Evolutionary conservation across 805 yeast species (phyloP), one percentile per base, ranked within the genome.

Genomic region (Candida adriatica): DNA sequence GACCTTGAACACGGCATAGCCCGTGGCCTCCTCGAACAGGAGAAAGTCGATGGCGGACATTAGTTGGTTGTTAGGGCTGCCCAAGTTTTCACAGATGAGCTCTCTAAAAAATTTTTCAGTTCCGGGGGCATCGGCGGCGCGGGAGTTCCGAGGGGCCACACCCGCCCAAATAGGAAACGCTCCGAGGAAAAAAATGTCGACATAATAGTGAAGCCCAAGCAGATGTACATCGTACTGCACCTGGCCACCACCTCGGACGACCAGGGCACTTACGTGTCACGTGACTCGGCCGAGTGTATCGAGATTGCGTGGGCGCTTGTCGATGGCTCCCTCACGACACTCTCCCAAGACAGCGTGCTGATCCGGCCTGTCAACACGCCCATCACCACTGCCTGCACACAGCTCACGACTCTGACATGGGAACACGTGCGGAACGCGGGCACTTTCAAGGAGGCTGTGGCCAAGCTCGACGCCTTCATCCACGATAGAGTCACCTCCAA

Each of bases 11-110:
- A 92, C 71, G 46, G 95, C 97, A 61, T 90, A 92, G 48, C 98
- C 98, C 33, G 97, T 87, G 39, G 98, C 95, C 70, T 92, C 97
- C 70, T 92, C 98, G 61, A 82, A 90, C 54, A 92, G 79, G 59
- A 92, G 76, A 66, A 77, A 92, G 64, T 92, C 95, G 62, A 87
- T 58, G 29, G 43, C 38, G 53, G 79, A 86, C 84, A 69, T 67
- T 52, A 51, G 53, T 13, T 16, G 36, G 29, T 16, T 21, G 30
- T 27, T 32, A 15, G 25, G 17, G 18, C 24, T 23, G 27, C 30
- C 21, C 16, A 17, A 11, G 14, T 8, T 16, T 23, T 11, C 7
- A 23, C 8, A n/a, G 25, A n/a, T n/a, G 7, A 23, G n/a, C n/a
- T n/a, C n/a, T n/a, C n/a, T n/a, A n/a, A n/a, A 35, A 35, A 38